Evolutionary conservation across 2,329 filamentous ascomycete genomes (phyloP), one percentile per base, ranked within the genome.

Genomic region (Cercospora sp.): DNA sequence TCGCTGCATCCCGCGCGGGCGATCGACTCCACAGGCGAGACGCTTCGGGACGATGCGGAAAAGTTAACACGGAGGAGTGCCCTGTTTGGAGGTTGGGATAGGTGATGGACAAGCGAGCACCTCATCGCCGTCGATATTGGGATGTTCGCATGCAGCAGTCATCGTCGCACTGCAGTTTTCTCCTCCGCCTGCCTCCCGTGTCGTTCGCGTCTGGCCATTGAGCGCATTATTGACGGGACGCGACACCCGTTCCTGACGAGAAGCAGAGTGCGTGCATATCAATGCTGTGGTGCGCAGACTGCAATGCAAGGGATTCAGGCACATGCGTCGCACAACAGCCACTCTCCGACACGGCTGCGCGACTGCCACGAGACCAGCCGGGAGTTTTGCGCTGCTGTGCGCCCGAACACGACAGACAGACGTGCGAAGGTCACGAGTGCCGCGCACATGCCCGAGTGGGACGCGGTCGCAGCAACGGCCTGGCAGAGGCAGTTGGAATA

Each of bases 261-360:
- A 45, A 64, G n/a, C 42, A 67, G 58, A 74, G 73, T 72, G 73
- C 72, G 68, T 69, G 72, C 73, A 73, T 69, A n/a, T 36, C 63
- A 30, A 53, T 26, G 20, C 60, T 59, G 63, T 63, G 73, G 70
- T 75, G 75, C 69, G 73, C 73, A 73, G 68, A 60, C 48, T 65
- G 66, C 64, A 40, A 72, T 67, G 73, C 72, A 71, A 73, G 70
- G 69, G 67, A 67, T 65, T 57, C 65, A 58, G 42, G 31, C 51
- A 68, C 64, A 53, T 16, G 40, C 36, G 71, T 68, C 55, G 63
- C 61, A 69, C 69, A 65, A 23, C 60, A 60, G 58, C 31, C 28
- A 64, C 33, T 66, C 57, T 60, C 63, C 61, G 68, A 66, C 67
- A 64, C 64, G 67, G 66, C 66, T 68, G 70, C 71, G 63, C 70